A percentile compares a stretch with the other conserved stretches of the same genome.
phyloP scores from a whole-genome alignment of 177 flowering plant species.

The Tripterygium wilfordii region DNA sequence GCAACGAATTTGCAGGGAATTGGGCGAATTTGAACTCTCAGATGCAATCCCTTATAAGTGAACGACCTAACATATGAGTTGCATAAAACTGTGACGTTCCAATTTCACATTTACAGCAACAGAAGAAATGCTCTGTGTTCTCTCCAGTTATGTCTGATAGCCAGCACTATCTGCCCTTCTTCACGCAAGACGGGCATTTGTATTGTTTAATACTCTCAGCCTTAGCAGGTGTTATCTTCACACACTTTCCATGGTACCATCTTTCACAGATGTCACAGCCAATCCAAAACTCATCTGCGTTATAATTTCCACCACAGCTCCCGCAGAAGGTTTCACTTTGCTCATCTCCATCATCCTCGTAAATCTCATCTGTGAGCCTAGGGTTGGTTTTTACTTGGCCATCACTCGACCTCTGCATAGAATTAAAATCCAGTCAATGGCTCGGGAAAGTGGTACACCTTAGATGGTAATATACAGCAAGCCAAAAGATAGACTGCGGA shows the following conservation, averaged over 20 bases:
- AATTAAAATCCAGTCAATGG: constrained; percentile 1
- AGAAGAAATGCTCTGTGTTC: constrained; percentile 1
- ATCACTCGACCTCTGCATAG: constrained; percentile 64
- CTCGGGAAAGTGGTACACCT: no score
- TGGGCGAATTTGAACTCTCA: constrained; percentile 1
- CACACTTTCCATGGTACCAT: constrained; percentile 93
- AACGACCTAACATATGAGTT: constrained; percentile 5
- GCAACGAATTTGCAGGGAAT: background rate
- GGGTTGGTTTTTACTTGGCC: constrained; percentile 69
- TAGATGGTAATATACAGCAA: no score
- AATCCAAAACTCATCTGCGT: constrained; percentile 83
- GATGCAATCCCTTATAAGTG: background rate
- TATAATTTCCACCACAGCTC: constrained; percentile 84
- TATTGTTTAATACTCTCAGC: constrained; percentile 91
- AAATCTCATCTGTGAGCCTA: constrained; percentile 59
- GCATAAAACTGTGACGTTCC: constrained; percentile 8
- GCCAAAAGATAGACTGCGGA: no score
- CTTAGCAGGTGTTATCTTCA: constrained; percentile 92
- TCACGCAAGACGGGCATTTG: constrained; percentile 89
- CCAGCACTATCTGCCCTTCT: constrained; percentile 54
- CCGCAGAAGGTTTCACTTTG: constrained; percentile 91
- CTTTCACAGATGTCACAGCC: constrained; percentile 86
- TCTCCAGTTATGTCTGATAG: background rate
- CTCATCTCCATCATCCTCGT: constrained; percentile 81
- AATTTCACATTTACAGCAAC: constrained; percentile 32